Conservation (phyloP, 2,329 filamentous ascomycete genomes). For the Eutypa lata region DNA sequence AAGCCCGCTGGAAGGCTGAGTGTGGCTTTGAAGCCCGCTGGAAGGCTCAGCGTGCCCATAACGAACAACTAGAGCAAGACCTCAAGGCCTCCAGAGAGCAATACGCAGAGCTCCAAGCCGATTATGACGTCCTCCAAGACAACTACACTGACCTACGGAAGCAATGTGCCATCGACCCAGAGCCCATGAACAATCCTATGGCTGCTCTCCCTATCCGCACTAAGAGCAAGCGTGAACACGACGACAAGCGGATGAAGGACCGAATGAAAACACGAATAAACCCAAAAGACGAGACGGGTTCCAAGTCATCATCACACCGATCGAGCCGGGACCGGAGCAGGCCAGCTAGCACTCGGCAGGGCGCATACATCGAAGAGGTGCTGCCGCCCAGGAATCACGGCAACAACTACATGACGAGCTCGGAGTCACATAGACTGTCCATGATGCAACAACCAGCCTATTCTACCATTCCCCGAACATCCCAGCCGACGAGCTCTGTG, state of each 20-base stretch:
- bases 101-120: slow-evolving; percentile 5
- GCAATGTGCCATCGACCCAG: slow-evolving; percentile 2
- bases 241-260: slow-evolving; percentile 6
- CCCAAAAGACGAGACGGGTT: slow-evolving; percentile 7
- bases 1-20: slow-evolving; percentile 12
- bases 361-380: slow-evolving; percentile 18
- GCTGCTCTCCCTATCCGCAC: slow-evolving; percentile 8
- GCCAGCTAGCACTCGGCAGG: slow-evolving; percentile 7
- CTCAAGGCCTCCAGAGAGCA: slow-evolving; percentile 6
- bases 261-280: slow-evolving; percentile 10
- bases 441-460: too few species aligned
- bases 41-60: slow-evolving; percentile 12
- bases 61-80: slow-evolving; percentile 9
- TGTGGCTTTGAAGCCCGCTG: slow-evolving; percentile 12
- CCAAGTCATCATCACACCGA: slow-evolving; percentile 5
- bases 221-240: slow-evolving; percentile 9
- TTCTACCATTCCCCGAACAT: slow-evolving; percentile 6
- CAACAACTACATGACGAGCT: not conserved
- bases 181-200: slow-evolving; percentile 4
- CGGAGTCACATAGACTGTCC: slow-evolving; percentile 8
- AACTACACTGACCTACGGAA: slow-evolving; percentile 7
- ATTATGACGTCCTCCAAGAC: slow-evolving; percentile 3
- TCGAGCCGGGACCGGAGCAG: slow-evolving; percentile 11
- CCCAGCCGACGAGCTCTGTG: slow-evolving; percentile 2
- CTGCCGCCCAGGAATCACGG: slow-evolving; percentile 6